Evolutionary conservation across 495 filamentous ascomycete species (phyloP).

Genomic region (Hyphodiscus hymeniophilus): DNA sequence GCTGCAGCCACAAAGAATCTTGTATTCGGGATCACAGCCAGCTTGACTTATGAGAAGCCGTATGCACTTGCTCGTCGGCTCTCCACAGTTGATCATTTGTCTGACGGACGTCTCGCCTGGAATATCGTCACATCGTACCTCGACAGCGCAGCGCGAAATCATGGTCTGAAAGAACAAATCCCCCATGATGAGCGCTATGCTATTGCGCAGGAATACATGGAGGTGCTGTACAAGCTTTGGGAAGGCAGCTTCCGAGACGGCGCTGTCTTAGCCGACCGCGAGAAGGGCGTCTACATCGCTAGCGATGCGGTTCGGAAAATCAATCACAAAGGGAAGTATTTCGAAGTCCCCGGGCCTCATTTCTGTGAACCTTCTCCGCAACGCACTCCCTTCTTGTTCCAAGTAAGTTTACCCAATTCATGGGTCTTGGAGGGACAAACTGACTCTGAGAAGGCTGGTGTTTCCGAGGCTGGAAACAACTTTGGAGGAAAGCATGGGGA

Average conservation of each 20-base stretch:
- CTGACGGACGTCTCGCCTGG: background rate
- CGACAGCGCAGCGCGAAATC: slow-evolving; percentile 10
- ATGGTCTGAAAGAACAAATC: slow-evolving; percentile 3
- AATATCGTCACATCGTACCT: slow-evolving; percentile 31
- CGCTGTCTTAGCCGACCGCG: slow-evolving; percentile 49
- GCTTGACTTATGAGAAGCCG: background rate
- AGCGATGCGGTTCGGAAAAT: slow-evolving; percentile 51
- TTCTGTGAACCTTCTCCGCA: slow-evolving; percentile 57
- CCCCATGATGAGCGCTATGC: slow-evolving; percentile 62
- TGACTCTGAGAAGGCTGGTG: no score
- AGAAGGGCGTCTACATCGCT: slow-evolving; percentile 49
- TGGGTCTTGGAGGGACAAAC: no score
- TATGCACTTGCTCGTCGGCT: background rate
- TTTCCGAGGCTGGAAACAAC: slow-evolving; percentile 50
- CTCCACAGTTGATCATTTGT: background rate
- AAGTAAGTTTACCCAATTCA: no score
- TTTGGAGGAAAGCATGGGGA: slow-evolving; percentile 60
- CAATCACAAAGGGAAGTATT: slow-evolving; percentile 59
- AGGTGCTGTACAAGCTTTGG: slow-evolving; percentile 61
- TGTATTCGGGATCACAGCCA: no score
- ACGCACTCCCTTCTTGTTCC: slow-evolving; percentile 55
- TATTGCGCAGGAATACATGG: slow-evolving; percentile 59
- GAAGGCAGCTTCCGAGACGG: slow-evolving; percentile 63
- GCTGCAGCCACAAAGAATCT: background rate
- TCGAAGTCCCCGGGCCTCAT: slow-evolving; percentile 53